Percentiles rank a stretch among this genome's conserved stretches.
phyloP scores from a whole-genome alignment of 352 stramenopile species.

The Phytopythium sindhum region DNA sequence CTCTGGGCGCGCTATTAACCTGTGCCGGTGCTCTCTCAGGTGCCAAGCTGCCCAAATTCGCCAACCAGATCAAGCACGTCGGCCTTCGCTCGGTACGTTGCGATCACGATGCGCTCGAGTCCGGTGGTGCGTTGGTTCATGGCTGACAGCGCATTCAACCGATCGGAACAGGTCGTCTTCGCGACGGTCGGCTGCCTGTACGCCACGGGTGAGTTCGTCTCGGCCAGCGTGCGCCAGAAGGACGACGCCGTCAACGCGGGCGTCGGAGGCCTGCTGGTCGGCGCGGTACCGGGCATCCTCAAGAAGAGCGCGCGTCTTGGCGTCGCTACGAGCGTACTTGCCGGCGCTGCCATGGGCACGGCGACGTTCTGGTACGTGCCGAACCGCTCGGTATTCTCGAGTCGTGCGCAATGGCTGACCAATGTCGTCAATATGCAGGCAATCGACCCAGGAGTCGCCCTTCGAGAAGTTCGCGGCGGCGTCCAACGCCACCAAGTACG shows the following conservation, averaged over 20 bases:
- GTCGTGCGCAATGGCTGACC: conserved; percentile 4
- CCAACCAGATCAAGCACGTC: conserved; percentile 76
- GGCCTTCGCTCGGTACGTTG: conserved; percentile 60
- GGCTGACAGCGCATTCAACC: not conserved
- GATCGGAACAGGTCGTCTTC: conserved; percentile 58
- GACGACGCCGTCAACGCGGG: conserved; percentile 65
- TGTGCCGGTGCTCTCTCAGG: conserved; percentile 22
- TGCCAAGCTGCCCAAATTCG: conserved; percentile 78
- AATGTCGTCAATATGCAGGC: conserved; percentile 20
- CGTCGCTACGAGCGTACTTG: conserved; percentile 40
- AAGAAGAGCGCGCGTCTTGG: conserved; percentile 74
- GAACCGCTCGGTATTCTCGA: not conserved
- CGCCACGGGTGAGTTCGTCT: conserved; percentile 61
- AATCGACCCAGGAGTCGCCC: conserved; percentile 34
- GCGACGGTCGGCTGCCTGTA: conserved; percentile 59
- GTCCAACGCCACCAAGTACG: conserved; percentile 36
- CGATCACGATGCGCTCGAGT: not conserved
- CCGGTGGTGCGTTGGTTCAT: not conserved
- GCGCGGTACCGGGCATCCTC: conserved; percentile 66
- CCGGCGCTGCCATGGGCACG: conserved; percentile 43
- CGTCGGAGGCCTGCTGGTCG: conserved; percentile 58
- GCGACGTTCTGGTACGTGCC: conserved; percentile 60
- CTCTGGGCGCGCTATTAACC: not conserved
- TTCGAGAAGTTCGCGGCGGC: conserved; percentile 73
- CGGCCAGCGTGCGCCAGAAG: conserved; percentile 67